A percentile compares a stretch with the other conserved stretches of the same genome.
phyloP scores from a whole-genome alignment of 2,329 filamentous ascomycete species.

The Erysiphe pulchra region DNA sequence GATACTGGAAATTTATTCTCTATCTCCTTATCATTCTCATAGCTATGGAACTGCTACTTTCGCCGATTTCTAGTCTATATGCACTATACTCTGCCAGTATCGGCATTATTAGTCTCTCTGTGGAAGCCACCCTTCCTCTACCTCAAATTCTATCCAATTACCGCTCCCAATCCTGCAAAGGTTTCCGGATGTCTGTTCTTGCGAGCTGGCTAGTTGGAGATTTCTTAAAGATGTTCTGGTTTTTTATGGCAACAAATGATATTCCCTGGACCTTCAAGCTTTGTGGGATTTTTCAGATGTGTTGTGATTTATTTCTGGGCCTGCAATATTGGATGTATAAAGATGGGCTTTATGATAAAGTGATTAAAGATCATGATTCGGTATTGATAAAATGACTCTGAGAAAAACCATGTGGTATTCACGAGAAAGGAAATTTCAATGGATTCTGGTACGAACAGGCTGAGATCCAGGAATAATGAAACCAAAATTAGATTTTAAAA shows the following conservation, averaged over 20 bases:
- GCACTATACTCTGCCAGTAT: conserved; percentile 37
- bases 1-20: conserved; percentile 55
- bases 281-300: conserved; percentile 58
- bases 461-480: too few relatives aligned
- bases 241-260: conserved; percentile 42
- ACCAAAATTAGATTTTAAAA: too few relatives aligned
- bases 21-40: conserved; percentile 38
- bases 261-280: conserved; percentile 63
- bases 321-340: conserved; percentile 51
- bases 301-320: conserved; percentile 49
- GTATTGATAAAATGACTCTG: too few relatives aligned
- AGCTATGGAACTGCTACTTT: conserved; percentile 40
- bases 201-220: conserved; percentile 59
- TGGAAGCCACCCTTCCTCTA: conserved; percentile 60
- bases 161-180: conserved; percentile 42
- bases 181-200: conserved; percentile 52
- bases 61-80: conserved; percentile 30
- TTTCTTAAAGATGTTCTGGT: conserved; percentile 71
- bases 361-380: conserved; percentile 7
- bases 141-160: conserved; percentile 54
- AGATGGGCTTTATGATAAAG: conserved; percentile 15
- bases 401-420: too few relatives aligned
- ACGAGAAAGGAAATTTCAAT: too few relatives aligned
- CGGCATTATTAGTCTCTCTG: conserved; percentile 48
- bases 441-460: too few relatives aligned